Base-by-base conservation (phyloP, 169 alveolate genomes). In the Babesia caballi region DNA sequence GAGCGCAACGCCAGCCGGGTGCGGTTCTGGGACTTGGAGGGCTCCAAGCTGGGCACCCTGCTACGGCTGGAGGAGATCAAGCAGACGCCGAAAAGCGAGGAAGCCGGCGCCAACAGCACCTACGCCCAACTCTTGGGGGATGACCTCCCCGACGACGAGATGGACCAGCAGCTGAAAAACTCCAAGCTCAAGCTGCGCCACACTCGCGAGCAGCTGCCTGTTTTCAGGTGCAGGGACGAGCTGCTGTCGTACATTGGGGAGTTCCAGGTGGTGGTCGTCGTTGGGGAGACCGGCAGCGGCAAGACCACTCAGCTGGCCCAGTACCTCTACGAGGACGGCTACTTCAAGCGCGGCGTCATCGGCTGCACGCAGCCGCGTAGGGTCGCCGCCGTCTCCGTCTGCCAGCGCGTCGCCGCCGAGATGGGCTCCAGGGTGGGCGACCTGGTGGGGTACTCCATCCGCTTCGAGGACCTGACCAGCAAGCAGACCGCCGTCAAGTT, bases 331-430 rank as follows among this genome's bases (percentile, higher is more conserved):
- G 99, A 97, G 85, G 94, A 80, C 42, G 99, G 99, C 12, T 97
- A 96, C 90, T 83, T 94, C 40, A 85, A 84, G 73, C 58, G 52
- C 12, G 98, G 98, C 15, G 85, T 96, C 25, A 97, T 98, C n/a
- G 99, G 99, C 9, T 98, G 99, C 89, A 98, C 99, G 28, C 98
- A 98, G 91, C 99, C 99, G 33, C 94, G 99, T 63, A 95, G 99
- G 66, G 99, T 98, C 12, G 99, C 99, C 2, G 99, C 99, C 0
- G 99, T 98, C 51, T 93, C 99, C 25, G 99, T 98, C 12, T 99
- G 99, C n/a, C 96, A 97, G 90, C 97, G 99, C 77, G 99, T 98
- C 25, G 94, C 99, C 23, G 98, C 97, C 47, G 99, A 98, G 84
- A 91, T 96, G 96, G 94, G 94, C 42, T 88, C 91, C 0, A 95